These are phyloP conservation scores for Cadophora gregata DNA, from an alignment of 2,329 filamentous ascomycete species.

Conservation along the genomic window DNA sequence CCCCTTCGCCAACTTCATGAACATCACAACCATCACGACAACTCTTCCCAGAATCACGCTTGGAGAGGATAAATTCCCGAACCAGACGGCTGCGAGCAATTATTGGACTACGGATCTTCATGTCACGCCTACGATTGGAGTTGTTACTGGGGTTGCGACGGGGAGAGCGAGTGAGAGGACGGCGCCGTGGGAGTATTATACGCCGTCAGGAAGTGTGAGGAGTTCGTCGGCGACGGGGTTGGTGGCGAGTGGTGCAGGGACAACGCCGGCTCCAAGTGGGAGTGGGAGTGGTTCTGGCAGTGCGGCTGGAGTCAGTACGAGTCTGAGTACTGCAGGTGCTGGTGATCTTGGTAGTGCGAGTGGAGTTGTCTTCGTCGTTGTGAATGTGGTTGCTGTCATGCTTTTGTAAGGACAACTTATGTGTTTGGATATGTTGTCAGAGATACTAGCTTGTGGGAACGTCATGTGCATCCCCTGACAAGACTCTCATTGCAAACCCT, in stretches of 20 bases:
- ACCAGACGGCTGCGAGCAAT: slow-evolving; percentile 1
- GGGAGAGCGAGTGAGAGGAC: not conserved
- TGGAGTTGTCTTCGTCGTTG: slow-evolving; percentile 2
- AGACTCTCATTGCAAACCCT: too few species aligned
- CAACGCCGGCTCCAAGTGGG: not conserved
- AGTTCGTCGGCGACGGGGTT: too few species aligned
- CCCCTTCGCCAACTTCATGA: not conserved
- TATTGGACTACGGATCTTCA: slow-evolving; percentile 5
- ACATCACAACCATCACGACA: not conserved
- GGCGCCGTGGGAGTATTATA: not conserved
- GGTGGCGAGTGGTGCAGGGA: not conserved
- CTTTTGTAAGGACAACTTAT: not conserved
- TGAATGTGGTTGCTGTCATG: slow-evolving; percentile 15
- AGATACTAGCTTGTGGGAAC: too few species aligned
- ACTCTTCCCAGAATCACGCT: not conserved
- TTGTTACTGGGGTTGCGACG: not conserved
- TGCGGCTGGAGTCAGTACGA: not conserved
- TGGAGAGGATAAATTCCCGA: not conserved
- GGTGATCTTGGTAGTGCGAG: not conserved
- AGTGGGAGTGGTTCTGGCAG: not conserved
- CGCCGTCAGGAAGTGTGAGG: not conserved
- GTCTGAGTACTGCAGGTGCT: slow-evolving; percentile 3
- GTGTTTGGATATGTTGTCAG: too few species aligned
- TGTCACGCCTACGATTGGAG: not conserved
- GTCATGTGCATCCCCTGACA: too few species aligned